Conservation (phyloP, 371 early-diverging fungal genomes). For the Circinella umbellata region DNA sequence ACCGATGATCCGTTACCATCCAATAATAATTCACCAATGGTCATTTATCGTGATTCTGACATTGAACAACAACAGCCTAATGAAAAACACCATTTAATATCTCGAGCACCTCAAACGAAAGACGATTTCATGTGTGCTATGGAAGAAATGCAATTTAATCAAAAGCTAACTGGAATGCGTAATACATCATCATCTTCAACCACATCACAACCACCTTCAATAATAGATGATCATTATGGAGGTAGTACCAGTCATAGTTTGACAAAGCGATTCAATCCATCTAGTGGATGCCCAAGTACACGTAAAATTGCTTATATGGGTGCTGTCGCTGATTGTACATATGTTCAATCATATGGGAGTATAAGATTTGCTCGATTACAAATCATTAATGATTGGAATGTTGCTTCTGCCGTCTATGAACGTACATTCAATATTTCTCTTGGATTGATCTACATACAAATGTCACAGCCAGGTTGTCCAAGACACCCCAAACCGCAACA, state of each 20-base stretch:
- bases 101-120: background rate
- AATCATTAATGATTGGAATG: conserved; percentile 79
- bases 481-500: conserved; percentile 25
- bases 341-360: conserved; percentile 62
- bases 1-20: conserved; percentile 54
- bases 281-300: conserved; percentile 14
- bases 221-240: too few species aligned
- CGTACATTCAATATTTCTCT: conserved; percentile 88
- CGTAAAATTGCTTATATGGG: conserved; percentile 38
- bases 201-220: background rate
- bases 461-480: conserved; percentile 69
- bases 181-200: background rate
- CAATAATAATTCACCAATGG: conserved; percentile 34
- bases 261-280: background rate
- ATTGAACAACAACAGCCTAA: conserved; percentile 7
- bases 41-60: conserved; percentile 77
- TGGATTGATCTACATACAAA: conserved; percentile 82
- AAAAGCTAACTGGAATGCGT: conserved; percentile 23
- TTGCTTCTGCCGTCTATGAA: conserved; percentile 86
- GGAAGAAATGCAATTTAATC: conserved; percentile 31
- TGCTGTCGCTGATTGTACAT: conserved; percentile 82
- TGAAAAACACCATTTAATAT: background rate
- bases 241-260: background rate
- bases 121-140: conserved; percentile 25
- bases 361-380: conserved; percentile 64